Evolutionary conservation across 495 filamentous ascomycete species (phyloP), one percentile per base, ranked within the genome.

Genomic region (Acidomyces sp.): DNA sequence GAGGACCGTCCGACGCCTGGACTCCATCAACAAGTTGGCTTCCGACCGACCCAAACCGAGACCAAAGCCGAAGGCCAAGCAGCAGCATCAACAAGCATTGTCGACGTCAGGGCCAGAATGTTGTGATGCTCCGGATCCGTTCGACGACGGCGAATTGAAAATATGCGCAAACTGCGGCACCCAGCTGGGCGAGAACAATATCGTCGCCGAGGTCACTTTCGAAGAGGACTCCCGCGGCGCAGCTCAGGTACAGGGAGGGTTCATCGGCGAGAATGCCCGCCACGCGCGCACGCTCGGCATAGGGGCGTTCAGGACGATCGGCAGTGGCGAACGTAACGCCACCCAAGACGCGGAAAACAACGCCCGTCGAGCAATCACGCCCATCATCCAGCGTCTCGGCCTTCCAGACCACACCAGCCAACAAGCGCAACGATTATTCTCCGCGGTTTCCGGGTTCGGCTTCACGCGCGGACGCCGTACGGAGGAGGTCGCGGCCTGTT

Each of bases 401-500:
- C 72, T 93, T 23, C 64, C 68, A 3, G 68, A 74, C 15, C 66
- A 61, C 35, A 63, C 78, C 34, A 62, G 66, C 25, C 76, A 80
- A 30, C 64, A 68, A 32, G 86, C 74, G 19, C 65, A 77, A 34
- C 67, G 77, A 32, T 66, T 83, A 23, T 95, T 85, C 63, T 84
- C 80, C 54, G 71, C 93, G 15, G 81, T 82, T 0, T 69, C 79
- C 15, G 69, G 65, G 32, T 66, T 72, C 54, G 84, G 85, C 62
- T 97, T 95, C 61, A 79, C 85, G 22, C 80, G 87, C 59, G 90
- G 90, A 52, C 84, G 90, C 34, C 74, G 77, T n/a, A 82, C 78
- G 25, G 75, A 75, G 39, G 82, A 77, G 17, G 86, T 95, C 6
- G 77, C 79, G 24, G 85, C 85, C 9, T 78, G 87, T 26, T 84